Evolutionary conservation across 805 yeast species (phyloP).

Genomic region (Brettanomyces naardenensis): DNA sequence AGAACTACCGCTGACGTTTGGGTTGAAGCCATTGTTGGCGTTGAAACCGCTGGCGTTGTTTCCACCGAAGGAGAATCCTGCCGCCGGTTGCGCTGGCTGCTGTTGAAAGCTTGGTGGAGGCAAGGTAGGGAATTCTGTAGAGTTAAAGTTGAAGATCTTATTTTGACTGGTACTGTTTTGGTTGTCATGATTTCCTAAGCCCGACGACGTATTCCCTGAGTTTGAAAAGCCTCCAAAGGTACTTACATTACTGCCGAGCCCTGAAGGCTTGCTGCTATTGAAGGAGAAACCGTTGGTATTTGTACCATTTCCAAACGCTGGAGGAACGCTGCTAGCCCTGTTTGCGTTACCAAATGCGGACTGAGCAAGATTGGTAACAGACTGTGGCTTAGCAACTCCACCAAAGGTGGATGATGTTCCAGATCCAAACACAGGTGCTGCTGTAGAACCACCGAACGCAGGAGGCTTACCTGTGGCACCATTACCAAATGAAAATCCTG

Average conservation of each 20-base stretch:
- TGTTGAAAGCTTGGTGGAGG: constrained; percentile 1
- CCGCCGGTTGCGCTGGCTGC: neutral
- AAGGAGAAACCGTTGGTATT: constrained; percentile 1
- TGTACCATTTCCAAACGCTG: constrained; percentile 1
- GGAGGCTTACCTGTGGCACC: neutral
- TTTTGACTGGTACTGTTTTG: neutral
- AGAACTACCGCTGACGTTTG: constrained; percentile 1
- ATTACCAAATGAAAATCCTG: neutral
- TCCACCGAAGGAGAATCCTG: constrained; percentile 1
- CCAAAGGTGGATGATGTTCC: neutral
- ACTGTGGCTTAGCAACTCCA: neutral
- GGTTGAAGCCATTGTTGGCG: neutral
- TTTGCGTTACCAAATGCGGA: neutral
- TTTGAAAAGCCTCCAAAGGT: neutral
- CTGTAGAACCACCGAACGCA: neutral
- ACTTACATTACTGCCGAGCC: neutral
- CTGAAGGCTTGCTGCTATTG: neutral
- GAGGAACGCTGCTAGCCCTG: neutral
- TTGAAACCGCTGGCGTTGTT: neutral
- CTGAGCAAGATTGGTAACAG: neutral
- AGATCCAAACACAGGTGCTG: neutral
- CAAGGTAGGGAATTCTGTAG: neutral
- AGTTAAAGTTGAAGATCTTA: neutral
- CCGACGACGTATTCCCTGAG: neutral
- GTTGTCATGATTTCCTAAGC: neutral